Percentiles rank a stretch among this genome's conserved stretches.
phyloP scores from a whole-genome alignment of 768 basidiomycete genomes.

The Tricholomella constricta region DNA sequence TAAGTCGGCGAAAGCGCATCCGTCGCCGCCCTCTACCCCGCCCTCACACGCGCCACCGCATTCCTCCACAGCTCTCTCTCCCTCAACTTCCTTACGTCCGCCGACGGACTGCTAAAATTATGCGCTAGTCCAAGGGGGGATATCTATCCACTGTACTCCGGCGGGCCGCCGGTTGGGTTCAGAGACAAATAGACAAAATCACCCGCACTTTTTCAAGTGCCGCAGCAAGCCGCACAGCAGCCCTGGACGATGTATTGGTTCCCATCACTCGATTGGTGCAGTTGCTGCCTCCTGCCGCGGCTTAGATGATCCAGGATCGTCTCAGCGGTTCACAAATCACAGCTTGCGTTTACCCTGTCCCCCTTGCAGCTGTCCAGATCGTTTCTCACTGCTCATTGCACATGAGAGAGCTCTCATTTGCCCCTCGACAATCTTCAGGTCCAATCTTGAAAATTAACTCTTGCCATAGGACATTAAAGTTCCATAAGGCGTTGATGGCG shows the following conservation, averaged over 20 bases:
- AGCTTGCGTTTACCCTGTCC: neutral
- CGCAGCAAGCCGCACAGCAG: slow-evolving; percentile 3
- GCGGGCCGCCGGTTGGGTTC: slow-evolving; percentile 10
- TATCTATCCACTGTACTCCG: slow-evolving; percentile 8
- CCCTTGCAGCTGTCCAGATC: neutral
- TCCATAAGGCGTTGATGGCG: neutral
- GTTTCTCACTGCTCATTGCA: neutral
- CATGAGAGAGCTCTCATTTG: neutral
- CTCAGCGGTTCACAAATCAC: neutral
- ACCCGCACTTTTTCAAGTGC: neutral
- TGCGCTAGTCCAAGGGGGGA: slow-evolving; percentile 15
- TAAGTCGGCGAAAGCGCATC: neutral
- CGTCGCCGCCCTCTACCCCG: neutral
- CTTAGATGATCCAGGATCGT: neutral
- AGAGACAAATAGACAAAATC: neutral
- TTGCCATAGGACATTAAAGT: neutral
- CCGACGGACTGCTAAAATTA: slow-evolving; percentile 1
- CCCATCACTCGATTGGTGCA: too few species aligned
- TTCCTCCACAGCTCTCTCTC: neutral
- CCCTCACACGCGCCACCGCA: neutral
- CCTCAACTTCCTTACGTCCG: neutral
- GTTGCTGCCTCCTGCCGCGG: neutral
- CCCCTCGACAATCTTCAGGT: neutral
- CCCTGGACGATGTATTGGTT: neutral
- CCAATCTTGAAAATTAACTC: neutral